A percentile compares a stretch with the other conserved stretches of the same genome.
Conservation (phyloP, 805 yeast species). For the Yamadazyma sp. region DNA sequence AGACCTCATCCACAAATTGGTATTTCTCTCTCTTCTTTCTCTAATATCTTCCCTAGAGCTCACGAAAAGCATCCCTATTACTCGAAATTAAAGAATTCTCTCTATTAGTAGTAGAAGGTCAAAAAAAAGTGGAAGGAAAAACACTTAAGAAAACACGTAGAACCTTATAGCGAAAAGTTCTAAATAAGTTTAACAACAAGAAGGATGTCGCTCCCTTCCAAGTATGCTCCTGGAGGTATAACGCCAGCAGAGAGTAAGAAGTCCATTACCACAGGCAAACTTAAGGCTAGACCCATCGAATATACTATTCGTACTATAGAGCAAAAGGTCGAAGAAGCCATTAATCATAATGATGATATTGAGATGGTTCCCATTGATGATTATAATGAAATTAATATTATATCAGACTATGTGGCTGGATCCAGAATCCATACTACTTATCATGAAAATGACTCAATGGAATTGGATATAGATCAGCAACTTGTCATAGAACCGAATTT, state of each 20-base stretch:
- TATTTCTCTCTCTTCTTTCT: too few relatives aligned
- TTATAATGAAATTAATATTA: slow-evolving; percentile 38
- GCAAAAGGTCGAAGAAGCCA: slow-evolving; percentile 21
- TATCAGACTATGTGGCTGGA: slow-evolving; percentile 33
- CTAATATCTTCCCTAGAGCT: too few relatives aligned
- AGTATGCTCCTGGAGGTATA: slow-evolving; percentile 35
- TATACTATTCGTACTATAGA: slow-evolving; percentile 24
- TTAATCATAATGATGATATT: slow-evolving; percentile 30
- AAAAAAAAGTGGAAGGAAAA: too few relatives aligned
- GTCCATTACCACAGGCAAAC: slow-evolving; percentile 24
- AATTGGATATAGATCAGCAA: slow-evolving; percentile 18
- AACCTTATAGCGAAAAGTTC: too few relatives aligned
- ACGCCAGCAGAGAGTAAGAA: slow-evolving; percentile 19
- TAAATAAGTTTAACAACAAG: too few relatives aligned
- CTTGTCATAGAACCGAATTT: slow-evolving; percentile 18
- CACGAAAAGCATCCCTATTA: too few relatives aligned
- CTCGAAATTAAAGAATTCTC: too few relatives aligned
- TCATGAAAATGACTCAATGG: slow-evolving; percentile 14
- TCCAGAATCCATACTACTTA: slow-evolving; percentile 11
- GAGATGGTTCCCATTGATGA: slow-evolving; percentile 51
- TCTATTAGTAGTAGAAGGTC: too few relatives aligned
- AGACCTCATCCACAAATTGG: too few relatives aligned
- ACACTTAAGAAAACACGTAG: too few relatives aligned
- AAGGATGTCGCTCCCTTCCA: slow-evolving; percentile 33
- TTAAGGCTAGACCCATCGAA: slow-evolving; percentile 17